Evolutionary conservation across 345 rosid genomes (phyloP).

Genomic region (Mallotus nudiflorus): DNA sequence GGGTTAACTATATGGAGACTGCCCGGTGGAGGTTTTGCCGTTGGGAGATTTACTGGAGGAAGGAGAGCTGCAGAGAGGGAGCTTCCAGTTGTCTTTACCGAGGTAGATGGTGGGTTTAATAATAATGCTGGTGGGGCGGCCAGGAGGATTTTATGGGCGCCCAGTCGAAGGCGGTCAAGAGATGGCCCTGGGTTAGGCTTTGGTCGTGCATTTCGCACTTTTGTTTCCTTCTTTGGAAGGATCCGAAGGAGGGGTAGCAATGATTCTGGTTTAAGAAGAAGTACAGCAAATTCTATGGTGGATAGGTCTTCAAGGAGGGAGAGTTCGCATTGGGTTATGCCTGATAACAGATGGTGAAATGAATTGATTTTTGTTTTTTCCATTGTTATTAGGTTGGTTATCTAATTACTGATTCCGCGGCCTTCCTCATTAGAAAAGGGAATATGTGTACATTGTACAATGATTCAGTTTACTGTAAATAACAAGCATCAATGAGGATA

Average conservation of each 20-base stretch:
- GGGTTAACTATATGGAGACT: constrained; percentile 83
- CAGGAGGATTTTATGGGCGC: constrained; percentile 53
- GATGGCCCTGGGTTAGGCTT: constrained; percentile 28
- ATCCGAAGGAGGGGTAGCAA: constrained; percentile 24
- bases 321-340: constrained; percentile 22
- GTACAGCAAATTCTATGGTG: constrained; percentile 26
- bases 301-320: constrained; percentile 39
- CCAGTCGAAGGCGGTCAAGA: constrained; percentile 34
- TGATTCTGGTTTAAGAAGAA: constrained; percentile 31
- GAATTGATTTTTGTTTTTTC: constrained; percentile 1
- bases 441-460: constrained; percentile 35
- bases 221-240: constrained; percentile 58
- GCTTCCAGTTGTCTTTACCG: constrained; percentile 62
- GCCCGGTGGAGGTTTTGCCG: constrained; percentile 85
- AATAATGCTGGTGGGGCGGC: constrained; percentile 31
- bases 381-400: constrained; percentile 14
- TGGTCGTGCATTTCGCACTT: constrained; percentile 56
- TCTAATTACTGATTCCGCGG: constrained; percentile 19
- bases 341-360: constrained; percentile 25
- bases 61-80: constrained; percentile 41
- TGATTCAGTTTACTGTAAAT: constrained; percentile 40
- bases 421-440: constrained; percentile 28
- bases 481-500: constrained; percentile 28
- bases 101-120: constrained; percentile 62
- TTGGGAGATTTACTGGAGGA: constrained; percentile 64